Base-by-base conservation (phyloP, 2,329 filamentous ascomycete species). In the Hortaea werneckii region DNA sequence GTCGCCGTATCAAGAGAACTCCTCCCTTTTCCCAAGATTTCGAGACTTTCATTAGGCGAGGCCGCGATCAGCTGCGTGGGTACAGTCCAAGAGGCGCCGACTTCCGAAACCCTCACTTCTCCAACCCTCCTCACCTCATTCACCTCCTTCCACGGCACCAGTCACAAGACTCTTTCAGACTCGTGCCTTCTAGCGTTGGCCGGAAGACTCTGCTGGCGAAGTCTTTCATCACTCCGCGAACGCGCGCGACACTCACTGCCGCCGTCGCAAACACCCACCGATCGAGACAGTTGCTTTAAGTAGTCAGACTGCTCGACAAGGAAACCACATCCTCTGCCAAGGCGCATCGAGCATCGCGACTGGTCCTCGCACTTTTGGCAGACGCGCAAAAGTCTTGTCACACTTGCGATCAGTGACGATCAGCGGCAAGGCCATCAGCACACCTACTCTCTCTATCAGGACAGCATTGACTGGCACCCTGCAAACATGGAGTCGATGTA, bases 401-500 rank as follows among this genome's bases (percentile, higher is more conserved):
- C 30, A n/a, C 7, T n/a, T 7, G n/a, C 30, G 30, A 7, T n/a
- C 7, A 34, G 30, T 34, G 7, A n/a, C 30, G n/a, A 34, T 34
- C 7, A 34, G 30, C 7, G 7, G n/a, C 7, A n/a, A 34, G 30
- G n/a, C 30, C 30, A 34, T 7, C 7, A 34, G 30, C 7, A 7
- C 30, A 34, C 30, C 7, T n/a, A n/a, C 30, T 7, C 8, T 2
- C 8, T 2, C 9, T 9, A 34, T 34, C 30, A 34, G 7, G n/a
- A 7, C 7, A 34, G 30, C 30, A 7, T 7, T 34, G 7, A 34
- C 30, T 34, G 7, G 7, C 7, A 7, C 30, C n/a, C 54, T 49
- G 52, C 58, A 67, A 80, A 69, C 66, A 94, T 95, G 87, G 87
- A 94, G 67, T 79, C 81, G 46, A 49, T 52, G 61, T 59, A 94